These are phyloP conservation scores for Selenicereus undatus DNA, from an alignment of 148 eudicot species.

Conservation along the genomic window DNA sequence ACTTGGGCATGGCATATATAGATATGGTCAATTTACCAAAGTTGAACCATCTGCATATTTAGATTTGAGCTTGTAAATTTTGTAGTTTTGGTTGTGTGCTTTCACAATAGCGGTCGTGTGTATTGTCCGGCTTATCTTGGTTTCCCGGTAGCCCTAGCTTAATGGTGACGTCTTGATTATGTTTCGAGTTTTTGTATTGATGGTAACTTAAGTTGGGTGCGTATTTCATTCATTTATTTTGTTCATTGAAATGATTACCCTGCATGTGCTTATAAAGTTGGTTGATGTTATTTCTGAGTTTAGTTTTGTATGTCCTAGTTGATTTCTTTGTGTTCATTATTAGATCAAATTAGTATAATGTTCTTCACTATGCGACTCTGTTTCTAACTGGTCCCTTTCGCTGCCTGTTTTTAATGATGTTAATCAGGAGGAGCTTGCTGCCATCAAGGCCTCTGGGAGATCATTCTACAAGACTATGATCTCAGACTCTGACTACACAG, in stretches of 20 bases:
- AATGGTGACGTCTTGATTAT: no score
- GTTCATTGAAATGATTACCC: not conserved
- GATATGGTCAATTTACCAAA: no score
- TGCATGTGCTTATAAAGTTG: not conserved
- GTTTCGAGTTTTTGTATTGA: no score
- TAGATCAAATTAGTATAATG: not conserved
- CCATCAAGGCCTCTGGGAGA: slow-evolving; percentile 36
- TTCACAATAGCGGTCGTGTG: not conserved
- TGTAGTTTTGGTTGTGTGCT: not conserved
- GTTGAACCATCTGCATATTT: no score
- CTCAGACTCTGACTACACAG: slow-evolving; percentile 41
- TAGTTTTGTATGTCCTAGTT: not conserved
- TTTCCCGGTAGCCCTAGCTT: not conserved
- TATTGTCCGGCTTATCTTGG: not conserved
- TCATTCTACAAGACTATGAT: slow-evolving; percentile 43
- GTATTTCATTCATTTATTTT: not conserved
- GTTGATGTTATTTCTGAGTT: not conserved
- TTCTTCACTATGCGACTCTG: no score
- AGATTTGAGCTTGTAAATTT: no score
- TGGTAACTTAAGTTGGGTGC: not conserved
- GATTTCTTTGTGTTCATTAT: not conserved
- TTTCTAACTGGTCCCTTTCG: not conserved
- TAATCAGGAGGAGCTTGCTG: slow-evolving; percentile 28
- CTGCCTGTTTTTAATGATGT: not conserved
- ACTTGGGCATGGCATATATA: not conserved